Conservation (phyloP, 2,329 filamentous ascomycete species). For the Didymella sp. region DNA sequence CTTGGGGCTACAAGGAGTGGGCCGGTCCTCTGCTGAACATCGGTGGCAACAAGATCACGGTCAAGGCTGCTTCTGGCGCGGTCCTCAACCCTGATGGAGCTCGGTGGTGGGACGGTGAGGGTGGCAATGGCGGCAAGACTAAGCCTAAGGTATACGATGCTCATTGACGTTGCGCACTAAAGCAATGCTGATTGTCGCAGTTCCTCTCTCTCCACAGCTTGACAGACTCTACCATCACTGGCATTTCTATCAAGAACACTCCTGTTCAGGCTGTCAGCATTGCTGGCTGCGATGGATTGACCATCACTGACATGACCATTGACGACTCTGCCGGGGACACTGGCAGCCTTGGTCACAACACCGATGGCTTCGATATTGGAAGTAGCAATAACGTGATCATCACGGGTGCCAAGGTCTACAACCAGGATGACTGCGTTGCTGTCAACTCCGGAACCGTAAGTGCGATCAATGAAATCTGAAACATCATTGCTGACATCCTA, state of each 20-base stretch:
- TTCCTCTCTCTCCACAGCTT: constrained; percentile 65
- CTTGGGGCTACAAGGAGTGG: constrained; percentile 72
- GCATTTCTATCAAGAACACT: constrained; percentile 60
- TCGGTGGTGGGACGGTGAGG: constrained; percentile 60
- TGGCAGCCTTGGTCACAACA: constrained; percentile 54
- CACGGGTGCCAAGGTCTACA: constrained; percentile 58
- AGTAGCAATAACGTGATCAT: constrained; percentile 57
- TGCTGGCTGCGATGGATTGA: constrained; percentile 53
- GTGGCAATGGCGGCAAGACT: constrained; percentile 53
- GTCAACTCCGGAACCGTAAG: constrained; percentile 60
- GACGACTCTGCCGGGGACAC: constrained; percentile 63
- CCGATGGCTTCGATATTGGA: constrained; percentile 64
- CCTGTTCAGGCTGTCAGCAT: constrained; percentile 61
- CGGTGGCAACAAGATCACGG: constrained; percentile 64
- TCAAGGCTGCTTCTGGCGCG: constrained; percentile 63
- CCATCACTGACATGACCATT: constrained; percentile 60
- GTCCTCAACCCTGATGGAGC: constrained; percentile 64
- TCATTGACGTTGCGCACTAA: too few species aligned
- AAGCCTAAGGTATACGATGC: constrained; percentile 36
- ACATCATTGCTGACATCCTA: constrained; percentile 6
- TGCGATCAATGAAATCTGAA: not conserved
- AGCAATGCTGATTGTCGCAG: constrained; percentile 10
- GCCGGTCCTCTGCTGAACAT: constrained; percentile 67
- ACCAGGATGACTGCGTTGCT: constrained; percentile 67
- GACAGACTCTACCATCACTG: constrained; percentile 57